Base-by-base conservation (phyloP, 768 basidiomycete genomes). In the Podaxis mareebaensis region DNA sequence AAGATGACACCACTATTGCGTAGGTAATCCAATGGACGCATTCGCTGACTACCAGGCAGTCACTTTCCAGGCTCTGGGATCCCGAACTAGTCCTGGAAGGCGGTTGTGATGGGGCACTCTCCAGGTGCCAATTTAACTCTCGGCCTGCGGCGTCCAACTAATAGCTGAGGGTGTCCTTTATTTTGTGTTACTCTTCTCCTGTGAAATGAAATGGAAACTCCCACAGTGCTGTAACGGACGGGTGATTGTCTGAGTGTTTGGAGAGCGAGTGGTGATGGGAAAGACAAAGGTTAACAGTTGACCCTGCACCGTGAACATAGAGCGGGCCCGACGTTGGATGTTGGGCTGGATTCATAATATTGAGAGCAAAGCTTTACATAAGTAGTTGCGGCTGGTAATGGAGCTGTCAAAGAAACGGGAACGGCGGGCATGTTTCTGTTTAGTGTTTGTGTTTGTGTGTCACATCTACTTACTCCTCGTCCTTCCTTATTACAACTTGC, bases 371-470 rank as follows among this genome's bases (percentile, higher is more conserved):
- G 1, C 33, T 10, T 33, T 33, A 33, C 33, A 33, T 33, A 44
- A 20, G 42, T 44, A 8, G 15, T 55, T 55, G 53, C 20, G 36
- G n/a, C 12, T 30, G 48, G n/a, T 22, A 39, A 60, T 40, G 24
- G n/a, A n/a, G 15, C 58, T 7, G 20, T 20, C 22, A 20, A 52
- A 20, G 30, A 36, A 49, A 7, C 28, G 15, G 30, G 26, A 36
- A 33, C 24, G 12, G n/a, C 20, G n/a, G 30, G 30, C 13, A 59
- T 38, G 26, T 33, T 33, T 17, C 58, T 40, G 54, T 15, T 39
- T 12, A 26, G 38, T 46, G 44, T 60, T 60, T 60, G 59, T 40
- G 13, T 20, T 53, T 60, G 49, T 60, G 38, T 51, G 49, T 11
- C 20, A 46, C n/a, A 3, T 30, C 15, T 46, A 30, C 11, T 58